Conservation (phyloP, 1,139 yeast species). For the Pichia sp. region DNA sequence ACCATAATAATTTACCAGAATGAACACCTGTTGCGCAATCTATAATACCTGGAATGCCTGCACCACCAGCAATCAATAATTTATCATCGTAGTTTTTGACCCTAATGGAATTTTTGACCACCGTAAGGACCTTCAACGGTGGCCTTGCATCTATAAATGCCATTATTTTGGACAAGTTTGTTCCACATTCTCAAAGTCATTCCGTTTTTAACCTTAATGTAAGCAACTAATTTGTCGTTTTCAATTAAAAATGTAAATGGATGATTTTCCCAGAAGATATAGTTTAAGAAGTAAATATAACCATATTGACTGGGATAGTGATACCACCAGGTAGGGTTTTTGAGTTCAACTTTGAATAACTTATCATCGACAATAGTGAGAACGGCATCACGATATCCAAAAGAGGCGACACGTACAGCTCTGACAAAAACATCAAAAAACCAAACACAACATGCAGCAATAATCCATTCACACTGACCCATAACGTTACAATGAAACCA, state of each 20-base stretch:
- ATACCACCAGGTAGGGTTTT: conserved; percentile 42
- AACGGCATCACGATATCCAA: conserved; percentile 36
- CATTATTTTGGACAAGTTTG: conserved; percentile 22
- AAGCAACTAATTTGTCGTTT: conserved; percentile 27
- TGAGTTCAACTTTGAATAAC: conserved; percentile 40
- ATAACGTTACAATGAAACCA: conserved; percentile 39
- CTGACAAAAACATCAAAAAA: conserved; percentile 39
- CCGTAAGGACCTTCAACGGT: conserved; percentile 70
- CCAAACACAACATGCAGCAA: conserved; percentile 40
- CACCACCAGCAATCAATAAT: conserved; percentile 65
- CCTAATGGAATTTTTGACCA: conserved; percentile 12
- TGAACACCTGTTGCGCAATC: conserved; percentile 36
- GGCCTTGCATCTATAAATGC: conserved; percentile 31
- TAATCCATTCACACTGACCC: conserved; percentile 47
- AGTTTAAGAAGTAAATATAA: conserved; percentile 33
- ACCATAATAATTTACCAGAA: conserved; percentile 17
- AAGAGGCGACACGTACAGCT: conserved; percentile 34
- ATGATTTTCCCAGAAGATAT: conserved; percentile 36
- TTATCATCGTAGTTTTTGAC: conserved; percentile 49
- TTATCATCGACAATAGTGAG: conserved; percentile 32
- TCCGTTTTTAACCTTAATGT: conserved; percentile 37
- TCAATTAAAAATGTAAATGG: conserved; percentile 37
- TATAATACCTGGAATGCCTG: conserved; percentile 63
- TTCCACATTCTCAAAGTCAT: conserved; percentile 24
- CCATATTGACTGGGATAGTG: conserved; percentile 43